A percentile compares a stretch with the other conserved stretches of the same genome.
Evolutionary conservation across 768 basidiomycete genomes (phyloP).

Genomic region (Mrakia frigida): DNA sequence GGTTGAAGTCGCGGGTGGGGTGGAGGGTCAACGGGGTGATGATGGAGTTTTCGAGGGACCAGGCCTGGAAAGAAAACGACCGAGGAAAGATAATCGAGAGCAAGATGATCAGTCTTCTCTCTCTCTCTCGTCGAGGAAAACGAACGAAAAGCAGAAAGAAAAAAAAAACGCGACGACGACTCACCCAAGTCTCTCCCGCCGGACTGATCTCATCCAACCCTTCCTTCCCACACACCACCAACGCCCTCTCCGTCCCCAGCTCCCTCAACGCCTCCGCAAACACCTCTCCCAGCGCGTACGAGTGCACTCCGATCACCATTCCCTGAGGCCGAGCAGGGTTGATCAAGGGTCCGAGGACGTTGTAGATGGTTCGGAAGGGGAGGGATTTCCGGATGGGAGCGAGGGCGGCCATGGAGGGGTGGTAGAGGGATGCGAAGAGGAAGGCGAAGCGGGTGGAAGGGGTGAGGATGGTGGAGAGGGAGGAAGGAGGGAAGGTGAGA

Average conservation of each 20-base stretch:
- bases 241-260: slow-evolving; percentile 70
- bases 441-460: slow-evolving; percentile 61
- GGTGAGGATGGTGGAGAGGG: slow-evolving; percentile 50
- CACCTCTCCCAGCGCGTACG: slow-evolving; percentile 67
- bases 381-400: slow-evolving; percentile 78
- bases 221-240: slow-evolving; percentile 91
- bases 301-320: slow-evolving; percentile 88
- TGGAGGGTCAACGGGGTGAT: slow-evolving; percentile 61
- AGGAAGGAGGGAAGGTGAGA: slow-evolving; percentile 56
- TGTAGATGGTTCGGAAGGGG: slow-evolving; percentile 95
- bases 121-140: not conserved
- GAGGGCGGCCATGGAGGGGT: slow-evolving; percentile 74
- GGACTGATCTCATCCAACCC: slow-evolving; percentile 92
- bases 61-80: slow-evolving; percentile 50
- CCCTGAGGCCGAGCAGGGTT: slow-evolving; percentile 81
- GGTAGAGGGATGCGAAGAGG: slow-evolving; percentile 90
- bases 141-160: not conserved
- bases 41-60: slow-evolving; percentile 55
- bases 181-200: slow-evolving; percentile 77
- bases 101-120: not conserved
- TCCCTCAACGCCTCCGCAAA: slow-evolving; percentile 71
- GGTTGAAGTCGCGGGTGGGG: slow-evolving; percentile 67
- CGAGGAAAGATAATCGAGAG: not conserved
- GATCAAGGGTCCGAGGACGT: slow-evolving; percentile 86
- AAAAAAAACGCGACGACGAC: slow-evolving; percentile 40